Percentiles rank a stretch among this genome's conserved stretches.
Conservation (phyloP, 768 basidiomycete species). For the Pisolithus tinctorius region DNA sequence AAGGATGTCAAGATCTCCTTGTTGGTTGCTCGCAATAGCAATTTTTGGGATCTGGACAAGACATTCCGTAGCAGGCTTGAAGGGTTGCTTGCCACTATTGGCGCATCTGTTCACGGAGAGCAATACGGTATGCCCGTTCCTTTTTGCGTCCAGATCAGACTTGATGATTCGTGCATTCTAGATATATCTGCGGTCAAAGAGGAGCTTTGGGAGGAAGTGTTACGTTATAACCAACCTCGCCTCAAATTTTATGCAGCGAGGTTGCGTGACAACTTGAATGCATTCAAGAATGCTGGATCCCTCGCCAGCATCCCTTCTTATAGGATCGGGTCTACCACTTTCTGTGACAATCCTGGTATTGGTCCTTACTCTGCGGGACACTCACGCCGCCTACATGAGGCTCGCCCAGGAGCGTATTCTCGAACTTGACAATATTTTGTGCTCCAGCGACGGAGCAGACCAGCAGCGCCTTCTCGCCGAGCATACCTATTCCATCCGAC, state of each 20-base stretch:
- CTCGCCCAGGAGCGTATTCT: neutral
- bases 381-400: neutral
- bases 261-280: neutral
- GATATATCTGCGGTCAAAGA: neutral
- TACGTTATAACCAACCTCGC: neutral
- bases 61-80: neutral
- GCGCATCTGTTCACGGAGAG: neutral
- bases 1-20: neutral
- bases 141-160: neutral
- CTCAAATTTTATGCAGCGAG: neutral
- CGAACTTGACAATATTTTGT: neutral
- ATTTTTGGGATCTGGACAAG: neutral
- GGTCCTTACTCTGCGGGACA: neutral
- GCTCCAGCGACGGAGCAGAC: neutral
- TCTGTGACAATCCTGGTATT: neutral
- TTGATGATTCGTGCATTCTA: neutral
- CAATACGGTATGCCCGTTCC: neutral
- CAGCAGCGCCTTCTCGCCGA: neutral
- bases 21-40: neutral
- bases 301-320: neutral
- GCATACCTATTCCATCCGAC: neutral
- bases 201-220: neutral
- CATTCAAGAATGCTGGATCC: neutral
- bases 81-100: neutral
- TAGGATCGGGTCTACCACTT: neutral